Conservation (phyloP, 345 rosid species). For the Sonneratia alba region DNA sequence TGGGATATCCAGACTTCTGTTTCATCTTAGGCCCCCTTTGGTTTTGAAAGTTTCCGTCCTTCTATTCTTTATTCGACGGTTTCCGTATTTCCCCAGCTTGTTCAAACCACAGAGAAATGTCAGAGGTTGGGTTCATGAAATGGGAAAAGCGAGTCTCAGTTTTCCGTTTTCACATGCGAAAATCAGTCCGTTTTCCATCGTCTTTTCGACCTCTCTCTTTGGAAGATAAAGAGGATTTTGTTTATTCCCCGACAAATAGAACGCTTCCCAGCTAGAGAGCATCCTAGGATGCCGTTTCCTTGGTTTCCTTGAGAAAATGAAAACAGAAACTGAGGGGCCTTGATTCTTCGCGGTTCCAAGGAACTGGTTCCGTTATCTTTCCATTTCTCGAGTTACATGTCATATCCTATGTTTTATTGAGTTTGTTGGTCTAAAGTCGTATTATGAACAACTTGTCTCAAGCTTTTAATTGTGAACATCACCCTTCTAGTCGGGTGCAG, state of each 20-base stretch:
- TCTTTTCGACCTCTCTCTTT: neutral
- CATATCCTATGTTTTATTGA: neutral
- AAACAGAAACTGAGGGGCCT: neutral
- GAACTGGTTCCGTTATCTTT: neutral
- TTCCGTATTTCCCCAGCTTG: neutral
- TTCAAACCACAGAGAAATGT: neutral
- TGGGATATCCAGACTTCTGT: no score
- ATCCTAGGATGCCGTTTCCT: no score
- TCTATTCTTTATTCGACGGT: neutral
- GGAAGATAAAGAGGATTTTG: neutral
- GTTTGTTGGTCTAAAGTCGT: neutral
- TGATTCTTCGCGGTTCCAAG: neutral
- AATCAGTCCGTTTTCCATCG: neutral
- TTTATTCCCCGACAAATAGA: neutral
- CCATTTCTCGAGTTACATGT: neutral
- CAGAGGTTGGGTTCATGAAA: no score
- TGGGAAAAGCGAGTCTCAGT: neutral
- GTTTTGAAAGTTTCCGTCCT: no score
- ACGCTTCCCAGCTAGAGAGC: no score
- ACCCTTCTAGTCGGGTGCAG: neutral
- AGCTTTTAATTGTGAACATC: neutral
- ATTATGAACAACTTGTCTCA: no score
- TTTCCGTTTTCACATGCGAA: neutral
- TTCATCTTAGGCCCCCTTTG: no score
- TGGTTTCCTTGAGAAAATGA: no score